Conservation (phyloP, 441 rosid species). For the Pelargonium australe region DNA sequence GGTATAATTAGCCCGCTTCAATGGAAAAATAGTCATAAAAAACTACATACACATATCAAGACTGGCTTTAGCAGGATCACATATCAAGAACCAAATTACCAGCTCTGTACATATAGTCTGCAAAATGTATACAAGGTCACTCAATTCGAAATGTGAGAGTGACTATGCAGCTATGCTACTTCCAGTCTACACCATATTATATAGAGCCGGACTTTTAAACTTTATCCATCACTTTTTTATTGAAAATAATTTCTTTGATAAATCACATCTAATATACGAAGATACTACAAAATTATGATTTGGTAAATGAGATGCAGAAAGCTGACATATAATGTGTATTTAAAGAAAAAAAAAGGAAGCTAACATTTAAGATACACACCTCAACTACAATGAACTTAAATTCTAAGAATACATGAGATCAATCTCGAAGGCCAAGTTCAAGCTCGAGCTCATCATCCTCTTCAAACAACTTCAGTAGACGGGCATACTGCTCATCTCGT, state of each 20-base stretch:
- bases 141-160: too few species aligned
- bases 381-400: slow-evolving; percentile 19
- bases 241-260: not conserved
- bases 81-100: too few species aligned
- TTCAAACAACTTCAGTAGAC: slow-evolving; percentile 88
- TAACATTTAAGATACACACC: slow-evolving; percentile 16
- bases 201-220: not conserved
- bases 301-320: not conserved
- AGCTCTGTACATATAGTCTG: too few species aligned
- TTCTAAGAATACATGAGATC: slow-evolving; percentile 18
- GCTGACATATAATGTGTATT: not conserved
- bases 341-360: not conserved
- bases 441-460: slow-evolving; percentile 98
- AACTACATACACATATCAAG: too few species aligned
- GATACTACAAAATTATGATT: not conserved
- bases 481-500: slow-evolving; percentile 93
- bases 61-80: too few species aligned
- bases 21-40: too few species aligned
- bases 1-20: too few species aligned
- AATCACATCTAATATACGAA: not conserved
- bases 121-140: too few species aligned
- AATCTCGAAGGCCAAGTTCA: slow-evolving; percentile 92
- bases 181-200: too few species aligned
- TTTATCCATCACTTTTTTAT: not conserved
- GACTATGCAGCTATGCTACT: too few species aligned